Conservation (phyloP, 2,329 filamentous ascomycete genomes). For the Penicillium thymicola region DNA sequence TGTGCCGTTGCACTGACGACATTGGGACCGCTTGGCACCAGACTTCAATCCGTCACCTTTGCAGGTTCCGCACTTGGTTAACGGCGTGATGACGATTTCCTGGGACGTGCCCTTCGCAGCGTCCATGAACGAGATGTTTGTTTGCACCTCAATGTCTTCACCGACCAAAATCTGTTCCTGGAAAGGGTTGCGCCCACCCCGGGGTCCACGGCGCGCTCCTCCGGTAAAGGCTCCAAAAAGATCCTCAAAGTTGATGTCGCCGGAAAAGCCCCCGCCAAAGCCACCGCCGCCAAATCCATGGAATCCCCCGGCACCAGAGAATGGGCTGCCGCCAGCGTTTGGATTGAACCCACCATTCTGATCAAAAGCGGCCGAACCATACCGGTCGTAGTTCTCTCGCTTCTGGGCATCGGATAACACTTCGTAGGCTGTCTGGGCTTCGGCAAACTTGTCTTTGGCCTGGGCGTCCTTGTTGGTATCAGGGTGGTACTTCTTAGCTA, state of each 20-base stretch:
- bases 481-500: constrained; percentile 96
- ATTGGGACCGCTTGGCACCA: constrained; percentile 69
- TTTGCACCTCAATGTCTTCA: constrained; percentile 92
- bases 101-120: constrained; percentile 87
- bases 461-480: constrained; percentile 93
- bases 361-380: constrained; percentile 74
- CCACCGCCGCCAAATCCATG: constrained; percentile 25
- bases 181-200: constrained; percentile 64
- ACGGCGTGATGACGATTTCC: constrained; percentile 79
- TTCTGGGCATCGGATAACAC: constrained; percentile 90
- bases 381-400: constrained; percentile 86
- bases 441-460: constrained; percentile 93
- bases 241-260: constrained; percentile 93
- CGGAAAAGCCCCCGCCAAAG: constrained; percentile 63
- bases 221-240: constrained; percentile 84
- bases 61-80: constrained; percentile 79
- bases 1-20: constrained; percentile 78
- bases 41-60: constrained; percentile 78
- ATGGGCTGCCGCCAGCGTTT: constrained; percentile 54
- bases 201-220: constrained; percentile 51
- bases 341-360: constrained; percentile 73
- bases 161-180: constrained; percentile 82
- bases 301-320: constrained; percentile 60
- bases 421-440: constrained; percentile 92
- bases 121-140: constrained; percentile 92